A percentile compares a stretch with the other conserved stretches of the same genome.
phyloP scores from a whole-genome alignment of 2,329 filamentous ascomycete species.

The Hymenoscyphus infarciens region DNA sequence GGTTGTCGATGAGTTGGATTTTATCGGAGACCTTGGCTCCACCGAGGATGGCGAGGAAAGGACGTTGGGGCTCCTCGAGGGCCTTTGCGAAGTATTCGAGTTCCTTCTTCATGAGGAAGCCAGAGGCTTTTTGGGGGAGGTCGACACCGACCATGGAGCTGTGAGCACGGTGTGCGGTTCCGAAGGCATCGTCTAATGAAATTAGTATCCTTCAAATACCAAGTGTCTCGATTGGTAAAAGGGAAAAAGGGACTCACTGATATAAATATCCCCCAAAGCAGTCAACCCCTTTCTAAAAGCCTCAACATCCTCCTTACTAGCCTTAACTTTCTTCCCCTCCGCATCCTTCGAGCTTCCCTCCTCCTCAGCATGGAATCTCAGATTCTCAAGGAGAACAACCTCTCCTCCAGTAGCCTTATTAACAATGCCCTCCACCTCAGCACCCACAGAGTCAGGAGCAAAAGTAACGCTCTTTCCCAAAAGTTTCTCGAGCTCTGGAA shows the following conservation, averaged over 20 bases:
- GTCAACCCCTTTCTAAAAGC: conserved; percentile 95
- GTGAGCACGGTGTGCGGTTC: conserved; percentile 96
- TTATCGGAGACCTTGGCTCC: conserved; percentile 99
- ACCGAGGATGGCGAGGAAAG: conserved; percentile 97
- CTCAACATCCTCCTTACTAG: conserved; percentile 86
- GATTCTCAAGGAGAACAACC: conserved; percentile 91
- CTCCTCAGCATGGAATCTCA: conserved; percentile 97
- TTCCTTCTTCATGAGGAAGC: conserved; percentile 99
- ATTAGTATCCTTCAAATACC: conserved; percentile 16
- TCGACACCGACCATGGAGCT: conserved; percentile 98
- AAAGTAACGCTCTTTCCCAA: conserved; percentile 80
- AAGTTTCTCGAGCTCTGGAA: conserved; percentile 86
- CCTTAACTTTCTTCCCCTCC: conserved; percentile 96
- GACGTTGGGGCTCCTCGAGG: conserved; percentile 86
- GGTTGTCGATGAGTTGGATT: conserved; percentile 99
- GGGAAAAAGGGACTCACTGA: conserved; percentile 64
- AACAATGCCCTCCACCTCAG: conserved; percentile 85
- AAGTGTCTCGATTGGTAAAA: no score
- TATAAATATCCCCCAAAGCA: conserved; percentile 88
- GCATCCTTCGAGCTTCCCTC: conserved; percentile 94
- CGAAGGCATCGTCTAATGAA: conserved; percentile 84
- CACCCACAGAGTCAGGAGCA: conserved; percentile 84
- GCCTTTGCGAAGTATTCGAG: conserved; percentile 99
- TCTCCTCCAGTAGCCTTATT: conserved; percentile 77
- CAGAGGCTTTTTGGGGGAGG: conserved; percentile 92